Percentiles rank a stretch among this genome's conserved stretches.
Evolutionary conservation across 1,284 basidiomycete species (phyloP).

Genomic region (Tilletia caries): DNA sequence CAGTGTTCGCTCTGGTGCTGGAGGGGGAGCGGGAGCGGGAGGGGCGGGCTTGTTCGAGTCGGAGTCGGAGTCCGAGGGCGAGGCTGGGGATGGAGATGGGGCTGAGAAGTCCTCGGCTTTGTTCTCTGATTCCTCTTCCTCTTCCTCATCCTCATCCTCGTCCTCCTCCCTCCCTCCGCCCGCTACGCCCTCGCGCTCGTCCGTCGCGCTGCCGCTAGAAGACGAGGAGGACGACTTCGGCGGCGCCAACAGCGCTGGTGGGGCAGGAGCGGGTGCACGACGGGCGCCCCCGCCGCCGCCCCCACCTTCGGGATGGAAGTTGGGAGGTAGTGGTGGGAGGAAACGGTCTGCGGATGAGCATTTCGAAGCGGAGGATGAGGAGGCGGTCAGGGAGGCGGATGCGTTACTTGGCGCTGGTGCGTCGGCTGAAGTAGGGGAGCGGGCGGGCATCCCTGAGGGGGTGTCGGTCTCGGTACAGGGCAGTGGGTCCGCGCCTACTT

Average conservation of each 20-base stretch:
- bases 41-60: too few species aligned
- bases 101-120: not conserved
- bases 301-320: too few species aligned
- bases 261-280: too few species aligned
- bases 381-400: not conserved
- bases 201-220: not conserved
- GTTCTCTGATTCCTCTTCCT: too few species aligned
- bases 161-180: too few species aligned
- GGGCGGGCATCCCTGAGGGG: not conserved
- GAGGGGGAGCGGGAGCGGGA: too few species aligned
- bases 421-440: not conserved
- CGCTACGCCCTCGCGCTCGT: not conserved
- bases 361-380: constrained; percentile 9
- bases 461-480: not conserved
- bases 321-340: not conserved
- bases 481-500: too few species aligned
- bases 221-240: not conserved
- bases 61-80: too few species aligned
- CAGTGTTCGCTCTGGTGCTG: not conserved
- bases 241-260: too few species aligned
- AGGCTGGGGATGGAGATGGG: not conserved
- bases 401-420: not conserved
- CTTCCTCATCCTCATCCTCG: too few species aligned
- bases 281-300: too few species aligned
- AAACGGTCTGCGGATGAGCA: constrained; percentile 8